phyloP scores from a whole-genome alignment of 441 rosid species.

The Theobroma grandiflorum region DNA sequence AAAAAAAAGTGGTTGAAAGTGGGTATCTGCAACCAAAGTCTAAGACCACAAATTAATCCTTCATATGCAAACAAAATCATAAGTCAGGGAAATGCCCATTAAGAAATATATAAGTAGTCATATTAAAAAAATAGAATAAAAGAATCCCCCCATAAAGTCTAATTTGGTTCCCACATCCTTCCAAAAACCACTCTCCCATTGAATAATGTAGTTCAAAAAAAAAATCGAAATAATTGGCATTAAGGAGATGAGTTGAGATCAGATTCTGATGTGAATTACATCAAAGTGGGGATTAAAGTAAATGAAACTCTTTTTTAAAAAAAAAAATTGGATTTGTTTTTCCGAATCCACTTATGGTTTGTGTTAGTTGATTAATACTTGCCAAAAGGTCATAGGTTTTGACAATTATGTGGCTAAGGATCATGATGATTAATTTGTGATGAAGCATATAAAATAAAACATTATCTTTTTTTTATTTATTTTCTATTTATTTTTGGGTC shows the following conservation, averaged over 20 bases:
- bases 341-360: constrained; percentile 40
- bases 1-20: constrained; percentile 36
- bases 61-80: constrained; percentile 22
- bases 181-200: constrained; percentile 35
- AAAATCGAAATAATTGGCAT: neutral
- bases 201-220: constrained; percentile 3
- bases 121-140: neutral
- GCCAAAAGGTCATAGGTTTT: constrained; percentile 54
- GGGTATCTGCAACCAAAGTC: constrained; percentile 45
- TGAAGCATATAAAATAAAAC: constrained; percentile 23
- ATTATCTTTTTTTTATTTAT: neutral
- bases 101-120: neutral
- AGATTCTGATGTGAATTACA: constrained; percentile 17
- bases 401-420: constrained; percentile 43
- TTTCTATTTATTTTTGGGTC: neutral
- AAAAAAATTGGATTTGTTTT: constrained; percentile 14
- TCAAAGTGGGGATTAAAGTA: constrained; percentile 22
- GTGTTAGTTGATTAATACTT: constrained; percentile 42
- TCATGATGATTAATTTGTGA: constrained; percentile 33
- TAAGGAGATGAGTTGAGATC: constrained; percentile 18
- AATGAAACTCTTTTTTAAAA: neutral
- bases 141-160: constrained; percentile 28
- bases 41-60: constrained; percentile 6
- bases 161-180: constrained; percentile 50
- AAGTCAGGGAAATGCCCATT: constrained; percentile 27